Conservation (phyloP, 179 eudicot genomes). For the Drosera spatulata region DNA sequence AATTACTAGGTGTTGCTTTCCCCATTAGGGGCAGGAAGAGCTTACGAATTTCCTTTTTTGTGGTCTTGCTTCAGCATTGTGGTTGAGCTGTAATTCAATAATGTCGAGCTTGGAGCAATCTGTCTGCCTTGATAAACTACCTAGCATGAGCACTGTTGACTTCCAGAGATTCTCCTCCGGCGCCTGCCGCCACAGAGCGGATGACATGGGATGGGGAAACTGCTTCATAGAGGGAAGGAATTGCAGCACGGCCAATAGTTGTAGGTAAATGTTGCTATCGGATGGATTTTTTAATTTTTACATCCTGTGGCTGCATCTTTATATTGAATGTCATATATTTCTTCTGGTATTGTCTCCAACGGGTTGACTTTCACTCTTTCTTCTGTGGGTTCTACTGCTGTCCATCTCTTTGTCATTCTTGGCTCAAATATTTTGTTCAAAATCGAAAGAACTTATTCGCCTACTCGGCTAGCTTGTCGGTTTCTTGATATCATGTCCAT, state of each 20-base stretch:
- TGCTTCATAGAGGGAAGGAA: constrained; percentile 78
- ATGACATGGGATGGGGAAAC: constrained; percentile 61
- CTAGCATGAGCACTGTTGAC: constrained; percentile 62
- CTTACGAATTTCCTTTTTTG: too few relatives aligned
- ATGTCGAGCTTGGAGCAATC: constrained; percentile 99
- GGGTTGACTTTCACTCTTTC: not conserved
- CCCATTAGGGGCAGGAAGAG: too few relatives aligned
- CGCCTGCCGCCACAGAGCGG: constrained; percentile 64
- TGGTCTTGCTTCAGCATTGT: not conserved
- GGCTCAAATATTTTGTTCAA: too few relatives aligned
- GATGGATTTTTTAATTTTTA: not conserved
- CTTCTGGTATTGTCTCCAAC: not conserved
- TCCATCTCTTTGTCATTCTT: too few relatives aligned
- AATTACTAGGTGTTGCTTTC: too few relatives aligned
- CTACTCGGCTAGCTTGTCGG: too few relatives aligned
- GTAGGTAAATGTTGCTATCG: constrained; percentile 31
- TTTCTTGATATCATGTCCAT: too few relatives aligned
- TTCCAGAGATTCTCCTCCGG: constrained; percentile 66
- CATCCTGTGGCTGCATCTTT: not conserved
- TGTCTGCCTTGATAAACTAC: constrained; percentile 71
- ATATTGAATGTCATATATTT: not conserved
- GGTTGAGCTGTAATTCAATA: constrained; percentile 11
- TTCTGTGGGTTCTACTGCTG: not conserved
- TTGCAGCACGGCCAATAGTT: constrained; percentile 80
- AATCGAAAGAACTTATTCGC: too few relatives aligned